Conservation (phyloP, 2,329 filamentous ascomycete genomes). For the Fusarium napiforme region DNA sequence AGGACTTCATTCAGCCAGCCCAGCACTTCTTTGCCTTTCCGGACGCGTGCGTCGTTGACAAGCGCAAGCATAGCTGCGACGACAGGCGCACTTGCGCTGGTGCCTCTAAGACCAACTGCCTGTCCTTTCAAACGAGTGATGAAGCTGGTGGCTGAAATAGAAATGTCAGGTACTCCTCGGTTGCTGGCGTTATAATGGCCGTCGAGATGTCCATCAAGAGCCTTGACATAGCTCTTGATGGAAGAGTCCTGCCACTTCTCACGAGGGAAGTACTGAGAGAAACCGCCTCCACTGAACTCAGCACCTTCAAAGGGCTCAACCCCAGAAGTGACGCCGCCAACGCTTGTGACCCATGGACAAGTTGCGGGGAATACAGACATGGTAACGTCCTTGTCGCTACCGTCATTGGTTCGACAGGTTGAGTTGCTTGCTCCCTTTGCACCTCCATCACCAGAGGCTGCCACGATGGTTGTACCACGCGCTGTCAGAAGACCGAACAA, state of each 20-base stretch:
- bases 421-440: constrained; percentile 58
- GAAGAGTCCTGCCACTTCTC: constrained; percentile 58
- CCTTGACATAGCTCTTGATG: constrained; percentile 54
- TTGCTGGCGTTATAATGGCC: constrained; percentile 58
- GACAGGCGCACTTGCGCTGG: constrained; percentile 65
- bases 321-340: constrained; percentile 66
- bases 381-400: constrained; percentile 64
- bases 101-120: constrained; percentile 51
- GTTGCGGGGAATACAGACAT: constrained; percentile 72
- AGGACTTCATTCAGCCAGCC: constrained; percentile 65
- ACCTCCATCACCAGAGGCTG: constrained; percentile 63
- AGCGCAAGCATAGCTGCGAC: constrained; percentile 65
- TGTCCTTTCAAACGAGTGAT: constrained; percentile 48
- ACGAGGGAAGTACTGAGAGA: constrained; percentile 61
- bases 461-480: constrained; percentile 63
- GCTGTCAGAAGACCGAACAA: constrained; percentile 64
- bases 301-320: constrained; percentile 54
- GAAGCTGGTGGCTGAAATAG: constrained; percentile 69
- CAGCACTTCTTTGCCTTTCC: constrained; percentile 58
- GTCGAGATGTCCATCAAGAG: constrained; percentile 55
- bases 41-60: constrained; percentile 64
- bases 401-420: constrained; percentile 68
- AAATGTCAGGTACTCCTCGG: constrained; percentile 63
- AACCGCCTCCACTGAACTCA: constrained; percentile 62
- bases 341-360: constrained; percentile 75